A percentile compares a stretch with the other conserved stretches of the same genome.
These are phyloP conservation scores for Venturia oleaginea DNA, from an alignment of 2,329 filamentous ascomycete genomes.

Conservation along the genomic window DNA sequence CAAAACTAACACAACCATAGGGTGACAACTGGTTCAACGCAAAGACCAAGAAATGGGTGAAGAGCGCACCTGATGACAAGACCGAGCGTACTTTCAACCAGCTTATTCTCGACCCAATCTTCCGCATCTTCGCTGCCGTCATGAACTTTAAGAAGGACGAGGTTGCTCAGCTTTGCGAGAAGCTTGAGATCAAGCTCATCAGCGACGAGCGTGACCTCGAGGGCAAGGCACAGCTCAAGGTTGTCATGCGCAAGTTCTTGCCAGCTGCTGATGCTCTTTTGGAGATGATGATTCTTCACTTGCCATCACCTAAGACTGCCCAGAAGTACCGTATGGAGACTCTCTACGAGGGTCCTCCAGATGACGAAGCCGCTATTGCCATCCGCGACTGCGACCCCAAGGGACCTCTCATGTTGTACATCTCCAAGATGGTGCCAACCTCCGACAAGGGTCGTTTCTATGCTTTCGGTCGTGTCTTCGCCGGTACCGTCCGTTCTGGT, in stretches of 20 bases:
- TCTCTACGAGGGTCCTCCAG: slow-evolving; percentile 92
- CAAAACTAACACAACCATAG: slow-evolving; percentile 23
- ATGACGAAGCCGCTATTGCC: slow-evolving; percentile 88
- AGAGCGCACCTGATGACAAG: slow-evolving; percentile 70
- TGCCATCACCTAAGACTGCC: slow-evolving; percentile 90
- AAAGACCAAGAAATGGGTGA: slow-evolving; percentile 99
- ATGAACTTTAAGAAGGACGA: slow-evolving; percentile 99
- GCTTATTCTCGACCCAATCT: slow-evolving; percentile 99
- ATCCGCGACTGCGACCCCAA: slow-evolving; percentile 98
- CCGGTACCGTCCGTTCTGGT: slow-evolving; percentile 94
- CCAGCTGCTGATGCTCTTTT: slow-evolving; percentile 94
- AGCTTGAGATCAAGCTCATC: slow-evolving; percentile 89
- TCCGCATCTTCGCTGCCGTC: slow-evolving; percentile 93
- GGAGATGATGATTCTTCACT: slow-evolving; percentile 99
- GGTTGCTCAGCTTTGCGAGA: slow-evolving; percentile 70
- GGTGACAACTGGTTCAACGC: slow-evolving; percentile 99
- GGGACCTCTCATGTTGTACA: slow-evolving; percentile 98
- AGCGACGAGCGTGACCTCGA: slow-evolving; percentile 83
- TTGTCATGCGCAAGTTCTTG: slow-evolving; percentile 97
- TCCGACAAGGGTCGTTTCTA: slow-evolving; percentile 99
- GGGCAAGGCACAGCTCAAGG: slow-evolving; percentile 96
- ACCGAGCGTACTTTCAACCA: slow-evolving; percentile 97
- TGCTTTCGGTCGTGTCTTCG: slow-evolving; percentile 99
- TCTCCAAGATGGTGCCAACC: slow-evolving; percentile 99
- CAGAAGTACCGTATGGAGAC: slow-evolving; percentile 98